phyloP scores from a whole-genome alignment of 176 grass and related monocot species.

The Oryza australiensis region DNA sequence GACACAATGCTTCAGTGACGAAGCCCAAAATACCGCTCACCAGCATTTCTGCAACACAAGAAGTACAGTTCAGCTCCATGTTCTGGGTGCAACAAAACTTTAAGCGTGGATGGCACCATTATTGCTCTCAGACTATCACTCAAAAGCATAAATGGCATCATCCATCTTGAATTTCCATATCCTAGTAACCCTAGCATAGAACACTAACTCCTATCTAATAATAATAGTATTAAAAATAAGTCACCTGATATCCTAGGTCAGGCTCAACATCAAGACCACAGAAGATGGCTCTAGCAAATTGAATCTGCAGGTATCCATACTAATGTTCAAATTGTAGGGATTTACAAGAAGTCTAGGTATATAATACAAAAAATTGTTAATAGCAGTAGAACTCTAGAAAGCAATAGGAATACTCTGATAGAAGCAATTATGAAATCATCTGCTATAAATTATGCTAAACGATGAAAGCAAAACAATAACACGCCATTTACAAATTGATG shows the following conservation, averaged over 20 bases:
- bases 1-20: constrained; percentile 70
- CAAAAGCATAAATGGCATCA: constrained; percentile 41
- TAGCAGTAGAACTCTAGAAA: neutral
- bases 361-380: constrained; percentile 12
- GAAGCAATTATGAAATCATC: neutral
- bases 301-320: constrained; percentile 70
- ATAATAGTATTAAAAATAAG: constrained; percentile 36
- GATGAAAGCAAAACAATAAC: neutral
- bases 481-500: neutral
- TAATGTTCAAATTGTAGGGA: constrained; percentile 55
- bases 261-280: constrained; percentile 53
- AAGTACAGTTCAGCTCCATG: constrained; percentile 76
- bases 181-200: constrained; percentile 21
- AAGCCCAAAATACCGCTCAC: constrained; percentile 60
- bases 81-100: constrained; percentile 51
- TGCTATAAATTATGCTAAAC: neutral
- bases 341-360: neutral
- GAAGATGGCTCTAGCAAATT: constrained; percentile 65
- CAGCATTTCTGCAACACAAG: constrained; percentile 84
- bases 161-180: constrained; percentile 47
- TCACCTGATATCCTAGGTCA: constrained; percentile 61
- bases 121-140: constrained; percentile 29
- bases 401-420: neutral
- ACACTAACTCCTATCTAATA: constrained; percentile 32
- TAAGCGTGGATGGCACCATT: constrained; percentile 48